Conservation (phyloP, 2,329 filamentous ascomycete species). For the Penicillium sp. region DNA sequence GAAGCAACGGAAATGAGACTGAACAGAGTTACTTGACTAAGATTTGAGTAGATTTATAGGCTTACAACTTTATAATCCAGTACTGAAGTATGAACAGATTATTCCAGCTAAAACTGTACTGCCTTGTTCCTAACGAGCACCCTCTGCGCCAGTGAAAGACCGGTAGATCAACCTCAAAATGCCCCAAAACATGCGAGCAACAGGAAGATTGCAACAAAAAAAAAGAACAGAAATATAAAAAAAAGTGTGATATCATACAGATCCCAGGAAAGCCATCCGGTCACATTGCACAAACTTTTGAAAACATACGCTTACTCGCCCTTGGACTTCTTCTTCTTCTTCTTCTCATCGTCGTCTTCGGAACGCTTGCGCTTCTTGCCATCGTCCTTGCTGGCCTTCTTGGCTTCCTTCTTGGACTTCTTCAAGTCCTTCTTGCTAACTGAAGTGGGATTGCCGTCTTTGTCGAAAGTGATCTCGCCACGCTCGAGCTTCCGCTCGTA, state of each 20-base stretch:
- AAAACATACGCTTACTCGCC: conserved; percentile 59
- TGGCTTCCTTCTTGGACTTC: conserved; percentile 64
- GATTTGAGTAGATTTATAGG: neutral
- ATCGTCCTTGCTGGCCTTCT: conserved; percentile 55
- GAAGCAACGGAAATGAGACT: neutral
- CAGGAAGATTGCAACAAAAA: conserved; percentile 23
- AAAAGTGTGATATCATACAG: conserved; percentile 46
- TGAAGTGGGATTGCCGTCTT: conserved; percentile 63
- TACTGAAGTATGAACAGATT: conserved; percentile 26
- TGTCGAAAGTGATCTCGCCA: conserved; percentile 66
- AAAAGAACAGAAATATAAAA: conserved; percentile 23
- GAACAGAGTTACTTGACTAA: neutral
- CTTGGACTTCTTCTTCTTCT: conserved; percentile 47
- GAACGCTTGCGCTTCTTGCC: conserved; percentile 70
- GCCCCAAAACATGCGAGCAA: conserved; percentile 26
- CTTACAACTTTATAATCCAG: neutral
- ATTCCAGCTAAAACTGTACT: conserved; percentile 29
- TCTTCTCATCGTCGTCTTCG: conserved; percentile 56
- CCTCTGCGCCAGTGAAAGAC: conserved; percentile 29
- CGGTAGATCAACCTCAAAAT: conserved; percentile 29
- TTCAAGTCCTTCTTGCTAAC: conserved; percentile 75
- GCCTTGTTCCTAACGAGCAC: conserved; percentile 34
- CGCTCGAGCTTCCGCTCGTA: conserved; percentile 76
- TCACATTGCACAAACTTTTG: conserved; percentile 37
- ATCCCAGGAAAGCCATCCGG: conserved; percentile 29